These are phyloP conservation scores for Penicillium atrosanguineum DNA, from an alignment of 495 filamentous ascomycete species.

Conservation along the genomic window DNA sequence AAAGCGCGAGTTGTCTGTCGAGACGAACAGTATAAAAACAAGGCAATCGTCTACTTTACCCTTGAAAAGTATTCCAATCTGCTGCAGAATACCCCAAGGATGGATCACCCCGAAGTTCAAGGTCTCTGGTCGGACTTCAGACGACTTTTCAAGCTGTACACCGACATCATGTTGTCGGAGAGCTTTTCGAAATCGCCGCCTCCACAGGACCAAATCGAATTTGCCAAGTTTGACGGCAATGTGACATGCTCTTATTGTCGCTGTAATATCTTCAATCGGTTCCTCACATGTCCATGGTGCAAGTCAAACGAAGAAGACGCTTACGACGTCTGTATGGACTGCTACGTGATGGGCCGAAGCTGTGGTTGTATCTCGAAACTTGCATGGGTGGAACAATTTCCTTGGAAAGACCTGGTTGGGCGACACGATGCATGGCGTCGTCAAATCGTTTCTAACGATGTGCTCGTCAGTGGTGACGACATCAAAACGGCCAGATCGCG, in stretches of 20 bases:
- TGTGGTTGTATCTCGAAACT: slow-evolving; percentile 82
- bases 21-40: slow-evolving; percentile 99
- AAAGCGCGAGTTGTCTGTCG: slow-evolving; percentile 88
- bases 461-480: slow-evolving; percentile 52
- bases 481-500: slow-evolving; percentile 44
- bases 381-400: slow-evolving; percentile 90
- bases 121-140: slow-evolving; percentile 76
- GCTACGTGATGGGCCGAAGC: slow-evolving; percentile 89
- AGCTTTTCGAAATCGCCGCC: slow-evolving; percentile 63
- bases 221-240: slow-evolving; percentile 75
- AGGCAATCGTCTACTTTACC: slow-evolving; percentile 86
- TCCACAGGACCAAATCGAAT: slow-evolving; percentile 65
- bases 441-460: slow-evolving; percentile 52
- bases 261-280: slow-evolving; percentile 96
- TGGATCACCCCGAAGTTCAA: slow-evolving; percentile 52
- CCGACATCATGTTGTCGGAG: slow-evolving; percentile 76
- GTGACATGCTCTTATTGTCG: slow-evolving; percentile 95
- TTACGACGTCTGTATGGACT: slow-evolving; percentile 97
- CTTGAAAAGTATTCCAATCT: slow-evolving; percentile 71
- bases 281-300: slow-evolving; percentile 85
- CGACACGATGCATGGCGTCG: slow-evolving; percentile 80
- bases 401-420: slow-evolving; percentile 72
- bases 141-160: slow-evolving; percentile 71
- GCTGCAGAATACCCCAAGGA: slow-evolving; percentile 47
- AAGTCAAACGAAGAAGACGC: slow-evolving; percentile 64